Conservation (phyloP, 257 asterid genomes). For the Penstemon davidsonii region DNA sequence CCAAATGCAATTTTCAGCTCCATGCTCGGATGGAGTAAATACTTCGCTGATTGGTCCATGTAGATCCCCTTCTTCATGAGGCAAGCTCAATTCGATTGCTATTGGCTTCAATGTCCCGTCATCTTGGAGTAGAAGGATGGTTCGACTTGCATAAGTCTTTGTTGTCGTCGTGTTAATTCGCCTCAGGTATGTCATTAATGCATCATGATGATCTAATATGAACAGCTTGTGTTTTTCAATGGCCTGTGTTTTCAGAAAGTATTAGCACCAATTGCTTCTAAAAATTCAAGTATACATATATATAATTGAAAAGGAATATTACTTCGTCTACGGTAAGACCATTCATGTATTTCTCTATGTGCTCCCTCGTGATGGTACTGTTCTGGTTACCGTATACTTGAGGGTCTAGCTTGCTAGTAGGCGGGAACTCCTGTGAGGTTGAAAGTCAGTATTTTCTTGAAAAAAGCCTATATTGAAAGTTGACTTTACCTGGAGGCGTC, state of each 20-base stretch:
- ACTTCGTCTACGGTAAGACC: slow-evolving; percentile 69
- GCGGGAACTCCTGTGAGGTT: slow-evolving; percentile 75
- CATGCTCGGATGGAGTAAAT: slow-evolving; percentile 65
- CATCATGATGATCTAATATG: slow-evolving; percentile 85
- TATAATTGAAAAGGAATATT: slow-evolving; percentile 26
- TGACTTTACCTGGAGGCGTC: slow-evolving; percentile 56
- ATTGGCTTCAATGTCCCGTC: slow-evolving; percentile 82
- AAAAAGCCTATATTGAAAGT: not conserved
- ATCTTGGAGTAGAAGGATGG: slow-evolving; percentile 73
- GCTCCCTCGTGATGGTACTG: slow-evolving; percentile 57
- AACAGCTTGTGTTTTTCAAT: slow-evolving; percentile 48
- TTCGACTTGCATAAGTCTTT: slow-evolving; percentile 78
- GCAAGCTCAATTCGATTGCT: slow-evolving; percentile 86
- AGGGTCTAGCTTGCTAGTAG: slow-evolving; percentile 61
- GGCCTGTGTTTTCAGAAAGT: slow-evolving; percentile 49
- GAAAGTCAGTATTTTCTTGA: slow-evolving; percentile 13
- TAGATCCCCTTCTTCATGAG: slow-evolving; percentile 58
- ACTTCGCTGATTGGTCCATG: slow-evolving; percentile 67
- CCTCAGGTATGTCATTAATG: slow-evolving; percentile 75
- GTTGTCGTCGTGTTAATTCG: slow-evolving; percentile 67
- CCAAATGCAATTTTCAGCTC: slow-evolving; percentile 68
- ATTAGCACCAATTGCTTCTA: slow-evolving; percentile 2
- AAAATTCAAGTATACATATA: not conserved
- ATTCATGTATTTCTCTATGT: slow-evolving; percentile 63
- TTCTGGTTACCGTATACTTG: slow-evolving; percentile 59